Percentiles rank a stretch among this genome's conserved stretches.
These are phyloP conservation scores for Saccharomycopsis fermentans DNA, from an alignment of 805 yeast species.

Conservation along the genomic window DNA sequence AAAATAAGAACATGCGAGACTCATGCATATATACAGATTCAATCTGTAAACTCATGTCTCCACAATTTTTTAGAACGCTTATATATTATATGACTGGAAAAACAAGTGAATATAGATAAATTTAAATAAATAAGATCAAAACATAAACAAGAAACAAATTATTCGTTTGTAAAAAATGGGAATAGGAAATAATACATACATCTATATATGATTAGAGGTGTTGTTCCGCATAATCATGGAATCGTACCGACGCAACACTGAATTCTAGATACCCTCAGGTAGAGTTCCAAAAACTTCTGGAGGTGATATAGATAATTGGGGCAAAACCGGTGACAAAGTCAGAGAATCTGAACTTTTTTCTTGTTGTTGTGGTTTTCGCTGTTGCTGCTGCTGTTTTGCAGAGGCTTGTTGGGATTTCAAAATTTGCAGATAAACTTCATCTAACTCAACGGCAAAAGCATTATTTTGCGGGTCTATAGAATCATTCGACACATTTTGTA, in stretches of 20 bases:
- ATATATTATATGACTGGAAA: no score
- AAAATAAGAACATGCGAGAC: no score
- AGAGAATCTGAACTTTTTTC: neutral
- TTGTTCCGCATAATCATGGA: no score
- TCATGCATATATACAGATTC: no score
- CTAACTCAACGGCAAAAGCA: neutral
- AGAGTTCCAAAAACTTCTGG: neutral
- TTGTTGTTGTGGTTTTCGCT: conserved; percentile 1
- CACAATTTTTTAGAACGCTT: no score
- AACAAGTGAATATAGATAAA: no score
- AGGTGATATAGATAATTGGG: neutral
- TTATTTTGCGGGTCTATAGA: neutral
- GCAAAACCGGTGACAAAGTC: neutral
- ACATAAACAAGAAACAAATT: no score
- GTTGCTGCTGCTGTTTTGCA: neutral
- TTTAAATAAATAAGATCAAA: no score
- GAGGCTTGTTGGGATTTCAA: neutral
- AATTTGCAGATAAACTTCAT: conserved; percentile 8
- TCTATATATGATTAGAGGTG: no score
- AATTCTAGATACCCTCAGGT: neutral
- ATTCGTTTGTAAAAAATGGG: no score
- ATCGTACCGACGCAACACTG: neutral
- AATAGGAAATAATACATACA: no score
- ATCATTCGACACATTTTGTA: neutral
- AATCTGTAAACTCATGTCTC: no score